These are phyloP conservation scores for Angomonas ambiguus DNA, from an alignment of 208 protist species.

Conservation along the genomic window DNA sequence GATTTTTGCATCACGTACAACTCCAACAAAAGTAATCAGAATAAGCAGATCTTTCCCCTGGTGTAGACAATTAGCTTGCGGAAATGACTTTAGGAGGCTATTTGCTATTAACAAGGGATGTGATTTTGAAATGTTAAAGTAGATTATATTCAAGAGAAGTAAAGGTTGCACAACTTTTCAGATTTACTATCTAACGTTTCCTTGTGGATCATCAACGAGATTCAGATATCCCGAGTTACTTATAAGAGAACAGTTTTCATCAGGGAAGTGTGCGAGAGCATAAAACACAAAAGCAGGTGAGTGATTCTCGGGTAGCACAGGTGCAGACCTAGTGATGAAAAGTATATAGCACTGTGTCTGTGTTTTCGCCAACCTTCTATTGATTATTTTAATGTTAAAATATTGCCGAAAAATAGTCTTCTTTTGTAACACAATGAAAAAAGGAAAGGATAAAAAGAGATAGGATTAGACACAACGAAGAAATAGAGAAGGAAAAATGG, in stretches of 20 bases:
- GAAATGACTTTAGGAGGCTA: neutral
- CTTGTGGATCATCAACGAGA: neutral
- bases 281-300: neutral
- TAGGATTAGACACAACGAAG: neutral
- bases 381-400: neutral
- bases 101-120: neutral
- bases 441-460: neutral
- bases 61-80: neutral
- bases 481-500: neutral
- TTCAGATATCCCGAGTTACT: neutral
- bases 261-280: neutral
- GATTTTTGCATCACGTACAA: neutral
- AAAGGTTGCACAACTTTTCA: neutral
- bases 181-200: neutral
- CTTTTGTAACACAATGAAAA: neutral
- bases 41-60: neutral
- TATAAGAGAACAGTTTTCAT: neutral
- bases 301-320: slow-evolving; percentile 3
- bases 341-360: slow-evolving; percentile 4
- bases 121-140: no score
- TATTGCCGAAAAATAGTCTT: neutral
- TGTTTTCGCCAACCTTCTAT: slow-evolving; percentile 2
- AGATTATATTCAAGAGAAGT: neutral
- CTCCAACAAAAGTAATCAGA: neutral
- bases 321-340: slow-evolving; percentile 5